Evolutionary conservation across 148 eudicot species (phyloP).

Genomic region (Spergularia marina): DNA sequence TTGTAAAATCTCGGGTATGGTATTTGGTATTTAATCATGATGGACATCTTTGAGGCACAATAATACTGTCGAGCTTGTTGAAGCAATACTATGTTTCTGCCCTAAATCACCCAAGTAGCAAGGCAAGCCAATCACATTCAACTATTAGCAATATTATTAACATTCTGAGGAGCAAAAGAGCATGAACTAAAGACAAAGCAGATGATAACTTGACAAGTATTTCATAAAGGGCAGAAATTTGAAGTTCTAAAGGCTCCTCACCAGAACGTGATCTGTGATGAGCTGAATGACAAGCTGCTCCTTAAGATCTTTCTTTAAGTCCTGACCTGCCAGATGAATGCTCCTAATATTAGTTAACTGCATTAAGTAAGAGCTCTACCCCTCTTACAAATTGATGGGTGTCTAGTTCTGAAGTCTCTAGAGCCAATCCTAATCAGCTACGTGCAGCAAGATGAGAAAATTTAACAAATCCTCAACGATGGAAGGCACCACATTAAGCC

Average conservation of each 20-base stretch:
- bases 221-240: not conserved
- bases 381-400: too few species aligned
- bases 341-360: not conserved
- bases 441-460: too few species aligned
- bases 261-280: conserved; percentile 73
- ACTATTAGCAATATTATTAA: not conserved
- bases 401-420: too few species aligned
- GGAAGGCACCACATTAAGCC: not conserved
- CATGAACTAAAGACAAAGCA: not conserved
- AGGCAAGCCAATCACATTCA: not conserved
- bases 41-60: too few species aligned
- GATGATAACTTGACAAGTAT: not conserved
- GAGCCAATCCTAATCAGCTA: too few species aligned
- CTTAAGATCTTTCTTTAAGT: conserved; percentile 70
- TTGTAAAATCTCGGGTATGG: too few species aligned
- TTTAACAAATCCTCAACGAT: not conserved
- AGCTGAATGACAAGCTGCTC: conserved; percentile 90
- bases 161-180: not conserved
- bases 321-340: conserved; percentile 47
- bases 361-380: too few species aligned
- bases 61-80: too few species aligned
- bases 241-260: conserved; percentile 31
- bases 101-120: too few species aligned
- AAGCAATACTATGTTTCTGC: too few species aligned
- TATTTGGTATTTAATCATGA: too few species aligned